phyloP scores from a whole-genome alignment of 2,329 filamentous ascomycete species.

The Biscogniauxia mediterranea region DNA sequence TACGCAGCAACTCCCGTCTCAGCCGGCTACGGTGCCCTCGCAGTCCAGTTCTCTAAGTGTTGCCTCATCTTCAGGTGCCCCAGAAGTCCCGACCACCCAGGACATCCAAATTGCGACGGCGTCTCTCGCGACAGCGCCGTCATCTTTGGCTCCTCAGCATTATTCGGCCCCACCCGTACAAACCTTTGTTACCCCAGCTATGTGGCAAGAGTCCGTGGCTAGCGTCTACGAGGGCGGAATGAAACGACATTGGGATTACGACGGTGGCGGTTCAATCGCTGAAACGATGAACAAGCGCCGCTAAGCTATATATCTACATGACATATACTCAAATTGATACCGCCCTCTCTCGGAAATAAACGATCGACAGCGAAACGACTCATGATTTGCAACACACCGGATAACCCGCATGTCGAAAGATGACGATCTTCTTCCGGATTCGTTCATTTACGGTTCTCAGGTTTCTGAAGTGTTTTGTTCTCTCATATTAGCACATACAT shows the following conservation, averaged over 20 bases:
- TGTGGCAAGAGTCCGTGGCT: constrained; percentile 72
- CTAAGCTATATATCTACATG: constrained; percentile 16
- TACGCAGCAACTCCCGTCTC: constrained; percentile 56
- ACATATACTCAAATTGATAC: constrained; percentile 12
- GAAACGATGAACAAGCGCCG: constrained; percentile 33
- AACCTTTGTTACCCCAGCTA: constrained; percentile 65
- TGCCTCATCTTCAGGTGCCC: constrained; percentile 51
- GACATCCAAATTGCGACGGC: constrained; percentile 49
- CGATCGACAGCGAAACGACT: constrained; percentile 8
- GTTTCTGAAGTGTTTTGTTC: neutral
- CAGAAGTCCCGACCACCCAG: constrained; percentile 54
- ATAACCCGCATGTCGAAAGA: neutral
- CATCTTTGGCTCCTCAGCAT: constrained; percentile 48
- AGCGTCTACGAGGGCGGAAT: constrained; percentile 66
- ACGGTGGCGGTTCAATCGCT: constrained; percentile 32
- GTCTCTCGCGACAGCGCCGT: constrained; percentile 43
- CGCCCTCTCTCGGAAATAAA: constrained; percentile 18
- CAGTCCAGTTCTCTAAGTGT: constrained; percentile 53
- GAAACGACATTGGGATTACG: constrained; percentile 62
- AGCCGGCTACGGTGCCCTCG: constrained; percentile 41
- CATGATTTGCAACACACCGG: constrained; percentile 1
- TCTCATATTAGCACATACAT: neutral
- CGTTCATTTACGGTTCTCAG: neutral
- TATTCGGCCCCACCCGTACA: constrained; percentile 54
- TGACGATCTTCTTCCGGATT: neutral